Percentiles rank a stretch among this genome's conserved stretches.
phyloP scores from a whole-genome alignment of 2,329 filamentous ascomycete genomes.

The Penicillium griseofulvum region DNA sequence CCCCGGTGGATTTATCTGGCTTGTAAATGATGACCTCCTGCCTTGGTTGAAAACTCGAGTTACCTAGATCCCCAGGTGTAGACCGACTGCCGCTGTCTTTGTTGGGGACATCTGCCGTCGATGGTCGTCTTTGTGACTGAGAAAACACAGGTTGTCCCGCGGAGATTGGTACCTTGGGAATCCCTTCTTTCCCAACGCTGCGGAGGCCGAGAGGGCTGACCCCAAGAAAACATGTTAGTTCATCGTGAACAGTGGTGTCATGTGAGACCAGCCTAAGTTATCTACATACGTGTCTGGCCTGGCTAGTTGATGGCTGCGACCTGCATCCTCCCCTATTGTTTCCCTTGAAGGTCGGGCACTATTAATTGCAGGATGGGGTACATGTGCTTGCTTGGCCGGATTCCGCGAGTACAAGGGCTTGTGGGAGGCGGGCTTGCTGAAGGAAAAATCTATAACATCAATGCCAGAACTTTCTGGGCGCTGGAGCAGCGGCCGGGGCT shows the following conservation, averaged over 20 bases:
- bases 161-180: background rate
- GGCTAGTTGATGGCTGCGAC: background rate
- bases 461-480: slow-evolving; percentile 32
- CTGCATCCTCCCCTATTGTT: too few species aligned
- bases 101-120: background rate
- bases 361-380: background rate
- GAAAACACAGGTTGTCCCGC: background rate
- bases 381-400: slow-evolving; percentile 7
- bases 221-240: background rate
- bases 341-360: background rate
- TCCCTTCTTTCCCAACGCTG: background rate
- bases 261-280: background rate
- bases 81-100: background rate
- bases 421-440: slow-evolving; percentile 31
- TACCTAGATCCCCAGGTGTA: background rate
- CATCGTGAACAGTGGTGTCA: background rate
- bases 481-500: slow-evolving; percentile 22
- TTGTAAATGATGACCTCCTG: background rate
- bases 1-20: background rate
- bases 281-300: background rate
- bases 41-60: too few species aligned
- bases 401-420: slow-evolving; percentile 24
- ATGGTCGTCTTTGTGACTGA: background rate
- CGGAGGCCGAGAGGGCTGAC: background rate
- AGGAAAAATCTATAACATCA: slow-evolving; percentile 32